phyloP scores from a whole-genome alignment of 805 yeast species.

The Pichia cabralensis region DNA sequence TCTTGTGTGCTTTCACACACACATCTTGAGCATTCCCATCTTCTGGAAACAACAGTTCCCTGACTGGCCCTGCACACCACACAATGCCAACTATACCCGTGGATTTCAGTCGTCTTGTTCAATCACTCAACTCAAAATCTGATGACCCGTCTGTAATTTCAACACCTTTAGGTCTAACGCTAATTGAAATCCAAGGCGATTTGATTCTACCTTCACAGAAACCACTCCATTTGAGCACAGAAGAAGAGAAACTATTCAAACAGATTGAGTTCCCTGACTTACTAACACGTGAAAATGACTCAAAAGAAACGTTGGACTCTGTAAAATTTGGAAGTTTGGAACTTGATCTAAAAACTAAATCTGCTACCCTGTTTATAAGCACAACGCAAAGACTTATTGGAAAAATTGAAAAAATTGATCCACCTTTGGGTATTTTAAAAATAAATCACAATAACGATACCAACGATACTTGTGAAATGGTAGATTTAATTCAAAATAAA shows the following conservation, averaged over 20 bases:
- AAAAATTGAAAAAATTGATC: constrained; percentile 42
- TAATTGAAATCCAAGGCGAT: constrained; percentile 70
- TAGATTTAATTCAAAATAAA: constrained; percentile 51
- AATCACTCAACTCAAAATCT: no score
- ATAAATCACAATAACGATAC: constrained; percentile 19
- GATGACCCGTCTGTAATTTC: constrained; percentile 24
- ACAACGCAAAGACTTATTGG: constrained; percentile 65
- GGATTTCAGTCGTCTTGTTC: no score
- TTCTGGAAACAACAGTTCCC: no score
- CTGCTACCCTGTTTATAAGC: constrained; percentile 54
- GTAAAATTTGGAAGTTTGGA: constrained; percentile 37
- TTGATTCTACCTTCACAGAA: constrained; percentile 37
- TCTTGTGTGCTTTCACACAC: no score
- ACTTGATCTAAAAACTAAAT: constrained; percentile 32
- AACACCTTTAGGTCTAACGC: constrained; percentile 49
- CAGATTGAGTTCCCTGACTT: constrained; percentile 17
- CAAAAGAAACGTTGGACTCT: constrained; percentile 24
- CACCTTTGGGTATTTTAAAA: constrained; percentile 56
- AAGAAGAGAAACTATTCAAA: constrained; percentile 28
- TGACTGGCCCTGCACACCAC: not conserved
- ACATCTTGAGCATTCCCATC: no score
- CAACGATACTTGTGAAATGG: constrained; percentile 33
- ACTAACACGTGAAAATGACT: no score
- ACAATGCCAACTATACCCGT: not conserved
- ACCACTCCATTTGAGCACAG: constrained; percentile 25